Base-by-base conservation (phyloP, 2,329 filamentous ascomycete species). In the Pseudocercospora fijiensis region DNA sequence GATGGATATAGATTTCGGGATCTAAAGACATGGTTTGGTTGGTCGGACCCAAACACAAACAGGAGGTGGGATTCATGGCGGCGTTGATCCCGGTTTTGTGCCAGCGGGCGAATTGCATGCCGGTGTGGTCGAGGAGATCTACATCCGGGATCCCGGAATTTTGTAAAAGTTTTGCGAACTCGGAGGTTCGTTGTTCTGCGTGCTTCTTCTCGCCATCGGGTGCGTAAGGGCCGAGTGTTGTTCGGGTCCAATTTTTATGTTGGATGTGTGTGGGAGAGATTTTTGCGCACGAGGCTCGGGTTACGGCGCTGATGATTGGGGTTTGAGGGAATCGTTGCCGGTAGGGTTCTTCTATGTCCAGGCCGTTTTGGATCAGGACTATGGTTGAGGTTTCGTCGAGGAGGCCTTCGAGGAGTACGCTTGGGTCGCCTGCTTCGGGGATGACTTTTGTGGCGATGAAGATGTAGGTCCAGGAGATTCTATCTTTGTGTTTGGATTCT, bases 31-130 rank as follows among this genome's bases (percentile, higher is more conserved):
- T 90, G 65, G 84, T 83, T 49, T 85, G 83, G 72, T 90, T 91
- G 57, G 85, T 83, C 1, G 82, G 79, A 1, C 88, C 86, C 10
- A 86, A 86, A 1, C 84, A 85, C 0, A 91, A 81, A 11, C 90
- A 87, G 2, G 88, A 86, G 0, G 86, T 87, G 0, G 89, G 88
- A 77, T 91, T 91, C 82, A 90, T 89, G 58, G 86, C 85, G 0
- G 88, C 86, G 75, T 91, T 91, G 79, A 91, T 90, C 70, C 87
- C 88, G 66, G 90, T 85, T 76, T 91, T 91, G 76, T 91, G 88
- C 89, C 89, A 91, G 26, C 89, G 81, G 20, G 90, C 84, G 43
- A 86, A 83, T 76, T 91, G 89, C 55, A 91, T 79, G 64, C 85
- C 87, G 28, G 86, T 78, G 75, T 90, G 86, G 53, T 84, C 82